Percentiles rank a stretch among this genome's conserved stretches.
These are phyloP conservation scores for Globisporangium yorkense DNA, from an alignment of 352 stramenopile genomes.

Conservation along the genomic window DNA sequence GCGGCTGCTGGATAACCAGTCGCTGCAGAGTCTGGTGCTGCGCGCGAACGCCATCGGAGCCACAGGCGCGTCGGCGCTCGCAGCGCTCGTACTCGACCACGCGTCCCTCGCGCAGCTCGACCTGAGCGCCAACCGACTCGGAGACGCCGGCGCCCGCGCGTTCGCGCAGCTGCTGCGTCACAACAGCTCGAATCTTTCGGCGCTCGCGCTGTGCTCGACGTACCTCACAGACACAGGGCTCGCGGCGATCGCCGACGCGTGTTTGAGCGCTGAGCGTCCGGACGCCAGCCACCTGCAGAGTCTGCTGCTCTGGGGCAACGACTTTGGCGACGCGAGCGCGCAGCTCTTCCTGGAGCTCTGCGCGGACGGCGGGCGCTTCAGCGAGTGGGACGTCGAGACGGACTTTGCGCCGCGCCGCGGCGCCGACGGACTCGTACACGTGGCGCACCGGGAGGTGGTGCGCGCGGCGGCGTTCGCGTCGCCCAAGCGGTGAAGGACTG, in stretches of 20 bases:
- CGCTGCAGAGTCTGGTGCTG: conserved; percentile 47
- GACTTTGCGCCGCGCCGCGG: conserved; percentile 41
- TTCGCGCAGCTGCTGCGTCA: conserved; percentile 49
- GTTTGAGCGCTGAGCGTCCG: conserved; percentile 24
- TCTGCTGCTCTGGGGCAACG: conserved; percentile 65
- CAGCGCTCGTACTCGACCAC: conserved; percentile 47
- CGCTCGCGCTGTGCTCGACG: conserved; percentile 47
- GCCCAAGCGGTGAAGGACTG: conserved; percentile 29
- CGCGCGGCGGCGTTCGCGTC: conserved; percentile 33
- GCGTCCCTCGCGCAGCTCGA: conserved; percentile 46
- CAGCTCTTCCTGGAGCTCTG: conserved; percentile 37
- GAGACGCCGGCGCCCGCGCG: conserved; percentile 38
- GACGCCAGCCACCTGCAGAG: conserved; percentile 24
- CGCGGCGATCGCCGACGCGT: conserved; percentile 30
- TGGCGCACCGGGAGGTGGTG: conserved; percentile 42
- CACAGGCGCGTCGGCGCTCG: conserved; percentile 46
- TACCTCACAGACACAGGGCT: conserved; percentile 55
- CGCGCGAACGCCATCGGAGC: conserved; percentile 63
- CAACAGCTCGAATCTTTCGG: conserved; percentile 33
- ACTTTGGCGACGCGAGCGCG: conserved; percentile 40
- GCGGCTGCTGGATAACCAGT: conserved; percentile 56
- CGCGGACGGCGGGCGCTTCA: conserved; percentile 22
- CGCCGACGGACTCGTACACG: conserved; percentile 27
- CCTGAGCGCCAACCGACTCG: conserved; percentile 60
- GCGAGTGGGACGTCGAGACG: conserved; percentile 38